A percentile compares a stretch with the other conserved stretches of the same genome.
These are phyloP conservation scores for Heterobasidion occidentale DNA, from an alignment of 1,284 basidiomycete species.

Conservation along the genomic window DNA sequence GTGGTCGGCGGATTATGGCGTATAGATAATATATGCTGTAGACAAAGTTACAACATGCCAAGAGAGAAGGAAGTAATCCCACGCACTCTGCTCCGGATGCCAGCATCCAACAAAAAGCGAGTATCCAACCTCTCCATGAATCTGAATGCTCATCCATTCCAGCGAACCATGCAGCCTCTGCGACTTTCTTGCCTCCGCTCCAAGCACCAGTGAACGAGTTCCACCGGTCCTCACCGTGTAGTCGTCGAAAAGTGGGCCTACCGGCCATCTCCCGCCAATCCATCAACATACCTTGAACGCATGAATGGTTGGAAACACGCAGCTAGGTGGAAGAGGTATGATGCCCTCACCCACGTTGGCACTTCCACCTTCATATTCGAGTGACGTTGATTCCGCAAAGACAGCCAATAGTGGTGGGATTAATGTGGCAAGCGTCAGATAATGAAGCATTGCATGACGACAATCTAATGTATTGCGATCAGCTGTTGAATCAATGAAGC, in stretches of 20 bases:
- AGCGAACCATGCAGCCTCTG: slow-evolving; percentile 38
- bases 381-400: slow-evolving; percentile 67
- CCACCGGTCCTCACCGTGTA: slow-evolving; percentile 58
- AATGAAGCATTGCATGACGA: slow-evolving; percentile 92
- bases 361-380: slow-evolving; percentile 82
- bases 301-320: neutral
- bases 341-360: slow-evolving; percentile 62
- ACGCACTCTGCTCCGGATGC: slow-evolving; percentile 78
- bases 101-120: slow-evolving; percentile 76
- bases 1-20: slow-evolving; percentile 81
- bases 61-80: slow-evolving; percentile 4
- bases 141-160: slow-evolving; percentile 60
- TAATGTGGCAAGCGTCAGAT: slow-evolving; percentile 78
- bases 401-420: slow-evolving; percentile 73
- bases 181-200: slow-evolving; percentile 69
- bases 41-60: slow-evolving; percentile 2
- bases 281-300: slow-evolving; percentile 73
- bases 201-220: slow-evolving; percentile 61
- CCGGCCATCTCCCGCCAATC: slow-evolving; percentile 97
- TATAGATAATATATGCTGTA: slow-evolving; percentile 83
- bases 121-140: slow-evolving; percentile 78
- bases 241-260: slow-evolving; percentile 59
- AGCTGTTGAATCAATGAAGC: neutral
- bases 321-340: neutral
- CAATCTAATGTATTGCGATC: slow-evolving; percentile 52